Evolutionary conservation across 2,329 filamentous ascomycete genomes (phyloP).

Genomic region (Curvularia sp.): DNA sequence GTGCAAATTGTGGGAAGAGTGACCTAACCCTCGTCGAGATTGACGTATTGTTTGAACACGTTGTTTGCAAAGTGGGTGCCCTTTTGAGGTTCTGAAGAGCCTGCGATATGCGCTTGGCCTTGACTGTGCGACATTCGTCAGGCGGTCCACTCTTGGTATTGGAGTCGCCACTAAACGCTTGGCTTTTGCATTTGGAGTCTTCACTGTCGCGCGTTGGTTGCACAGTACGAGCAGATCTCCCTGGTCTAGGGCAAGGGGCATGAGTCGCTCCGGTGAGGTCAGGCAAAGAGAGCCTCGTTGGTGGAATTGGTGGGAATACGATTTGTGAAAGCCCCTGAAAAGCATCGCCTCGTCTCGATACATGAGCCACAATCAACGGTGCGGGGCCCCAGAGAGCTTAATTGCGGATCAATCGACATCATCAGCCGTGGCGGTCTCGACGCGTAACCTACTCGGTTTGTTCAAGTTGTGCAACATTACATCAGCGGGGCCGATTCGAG

Average conservation of each 20-base stretch:
- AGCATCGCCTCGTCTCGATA: slow-evolving; percentile 27
- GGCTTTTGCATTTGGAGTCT: slow-evolving; percentile 7
- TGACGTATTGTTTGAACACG: background rate
- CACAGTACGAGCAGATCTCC: slow-evolving; percentile 1
- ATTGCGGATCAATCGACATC: slow-evolving; percentile 22
- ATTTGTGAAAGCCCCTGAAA: slow-evolving; percentile 24
- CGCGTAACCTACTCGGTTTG: slow-evolving; percentile 22
- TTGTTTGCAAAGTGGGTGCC: slow-evolving; percentile 1
- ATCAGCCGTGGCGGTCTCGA: slow-evolving; percentile 17
- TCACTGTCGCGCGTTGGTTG: slow-evolving; percentile 1
- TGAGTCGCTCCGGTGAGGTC: slow-evolving; percentile 1
- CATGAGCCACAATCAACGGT: slow-evolving; percentile 25
- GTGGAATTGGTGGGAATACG: slow-evolving; percentile 19
- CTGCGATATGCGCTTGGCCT: slow-evolving; percentile 1
- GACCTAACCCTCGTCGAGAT: slow-evolving; percentile 3
- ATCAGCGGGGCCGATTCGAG: slow-evolving; percentile 20
- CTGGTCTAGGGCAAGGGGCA: background rate
- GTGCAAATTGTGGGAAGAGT: slow-evolving; percentile 3
- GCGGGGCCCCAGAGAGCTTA: slow-evolving; percentile 39
- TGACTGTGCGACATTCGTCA: slow-evolving; percentile 13
- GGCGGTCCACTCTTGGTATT: slow-evolving; percentile 11
- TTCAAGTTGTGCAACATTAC: slow-evolving; percentile 7
- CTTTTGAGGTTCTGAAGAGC: background rate
- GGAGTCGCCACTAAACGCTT: slow-evolving; percentile 14
- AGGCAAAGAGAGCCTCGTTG: slow-evolving; percentile 6